phyloP scores from a whole-genome alignment of 441 rosid species.

The Brassica hybrid region DNA sequence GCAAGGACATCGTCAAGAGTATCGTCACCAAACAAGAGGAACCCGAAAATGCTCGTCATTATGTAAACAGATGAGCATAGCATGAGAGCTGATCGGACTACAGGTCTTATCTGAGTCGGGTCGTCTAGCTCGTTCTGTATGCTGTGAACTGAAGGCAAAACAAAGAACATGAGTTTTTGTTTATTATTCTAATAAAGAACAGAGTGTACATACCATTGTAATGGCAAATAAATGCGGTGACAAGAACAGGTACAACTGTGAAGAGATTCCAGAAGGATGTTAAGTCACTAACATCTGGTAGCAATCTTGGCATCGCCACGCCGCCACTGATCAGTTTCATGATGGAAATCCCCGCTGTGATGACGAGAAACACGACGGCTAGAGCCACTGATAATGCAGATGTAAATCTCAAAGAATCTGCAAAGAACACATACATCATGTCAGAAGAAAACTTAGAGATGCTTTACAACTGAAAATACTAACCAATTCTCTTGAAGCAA shows the following conservation, averaged over 20 bases:
- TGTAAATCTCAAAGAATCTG: conserved; percentile 93
- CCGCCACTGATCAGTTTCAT: conserved; percentile 76
- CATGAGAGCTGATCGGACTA: conserved; percentile 78
- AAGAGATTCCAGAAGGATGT: conserved; percentile 84
- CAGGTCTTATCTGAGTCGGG: conserved; percentile 67
- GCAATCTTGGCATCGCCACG: conserved; percentile 76
- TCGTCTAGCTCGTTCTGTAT: conserved; percentile 94
- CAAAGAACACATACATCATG: conserved; percentile 42
- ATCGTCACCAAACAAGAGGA: conserved; percentile 86
- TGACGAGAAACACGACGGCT: conserved; percentile 86
- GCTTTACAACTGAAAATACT: too few species aligned
- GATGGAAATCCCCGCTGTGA: conserved; percentile 78
- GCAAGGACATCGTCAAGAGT: conserved; percentile 97
- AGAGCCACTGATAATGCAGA: conserved; percentile 90
- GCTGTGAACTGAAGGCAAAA: conserved; percentile 78
- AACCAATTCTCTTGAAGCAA: conserved; percentile 80
- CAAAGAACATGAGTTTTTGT: background rate
- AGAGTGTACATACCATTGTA: conserved; percentile 64
- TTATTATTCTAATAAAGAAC: background rate
- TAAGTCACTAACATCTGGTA: conserved; percentile 75
- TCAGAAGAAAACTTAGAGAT: background rate
- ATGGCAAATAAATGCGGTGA: conserved; percentile 94
- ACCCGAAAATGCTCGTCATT: conserved; percentile 90
- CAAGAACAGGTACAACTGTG: conserved; percentile 91
- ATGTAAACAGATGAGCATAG: conserved; percentile 86